These are phyloP conservation scores for Achaetomium macrosporum DNA, from an alignment of 2,329 filamentous ascomycete genomes.

Conservation along the genomic window DNA sequence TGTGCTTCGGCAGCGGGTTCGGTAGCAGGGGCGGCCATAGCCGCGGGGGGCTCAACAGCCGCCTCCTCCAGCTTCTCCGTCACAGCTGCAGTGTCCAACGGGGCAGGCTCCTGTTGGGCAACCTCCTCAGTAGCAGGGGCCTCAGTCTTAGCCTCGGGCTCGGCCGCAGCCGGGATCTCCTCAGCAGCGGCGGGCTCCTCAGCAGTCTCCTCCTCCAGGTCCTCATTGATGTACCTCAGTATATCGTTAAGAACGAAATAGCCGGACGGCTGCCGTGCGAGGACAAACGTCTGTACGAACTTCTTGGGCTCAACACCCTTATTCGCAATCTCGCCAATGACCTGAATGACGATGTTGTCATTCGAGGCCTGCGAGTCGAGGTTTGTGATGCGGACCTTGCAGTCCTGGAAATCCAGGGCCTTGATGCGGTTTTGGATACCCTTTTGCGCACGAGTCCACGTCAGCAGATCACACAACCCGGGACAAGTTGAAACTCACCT, in stretches of 20 bases:
- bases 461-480: background rate
- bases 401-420: constrained; percentile 88
- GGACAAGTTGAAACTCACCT: constrained; percentile 51
- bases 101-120: constrained; percentile 31
- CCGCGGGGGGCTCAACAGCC: constrained; percentile 17
- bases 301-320: constrained; percentile 86
- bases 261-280: constrained; percentile 90
- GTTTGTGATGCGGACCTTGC: constrained; percentile 96
- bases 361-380: constrained; percentile 93
- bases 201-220: constrained; percentile 58
- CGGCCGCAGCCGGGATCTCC: constrained; percentile 30
- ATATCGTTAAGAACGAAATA: constrained; percentile 99
- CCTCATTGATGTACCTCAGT: constrained; percentile 85
- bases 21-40: constrained; percentile 29
- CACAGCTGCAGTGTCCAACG: constrained; percentile 49
- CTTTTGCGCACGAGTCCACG: constrained; percentile 39
- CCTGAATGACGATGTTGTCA: constrained; percentile 93
- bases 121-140: constrained; percentile 41
- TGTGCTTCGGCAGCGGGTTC: constrained; percentile 22
- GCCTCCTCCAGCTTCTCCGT: constrained; percentile 71
- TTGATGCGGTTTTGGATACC: constrained; percentile 93
- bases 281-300: constrained; percentile 96
- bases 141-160: constrained; percentile 32
- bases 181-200: constrained; percentile 27
- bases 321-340: constrained; percentile 97